Conservation (phyloP, 306 rosid genomes). For the Ceratonia siliqua region DNA sequence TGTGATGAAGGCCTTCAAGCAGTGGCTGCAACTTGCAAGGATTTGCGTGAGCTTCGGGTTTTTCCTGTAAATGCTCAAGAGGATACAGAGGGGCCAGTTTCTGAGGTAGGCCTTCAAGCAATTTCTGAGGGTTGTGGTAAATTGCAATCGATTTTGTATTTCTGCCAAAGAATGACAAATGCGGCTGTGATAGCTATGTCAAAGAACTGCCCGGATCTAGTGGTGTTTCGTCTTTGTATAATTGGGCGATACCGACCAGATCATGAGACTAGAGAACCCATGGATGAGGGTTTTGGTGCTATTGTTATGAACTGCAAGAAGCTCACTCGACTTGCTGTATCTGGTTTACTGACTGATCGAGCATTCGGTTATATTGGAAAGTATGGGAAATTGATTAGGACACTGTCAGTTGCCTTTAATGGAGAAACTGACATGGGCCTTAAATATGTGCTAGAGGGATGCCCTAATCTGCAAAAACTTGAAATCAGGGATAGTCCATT, state of each 20-base stretch:
- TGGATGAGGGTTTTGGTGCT: constrained; percentile 94
- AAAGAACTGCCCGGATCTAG: constrained; percentile 71
- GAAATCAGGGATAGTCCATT: constrained; percentile 91
- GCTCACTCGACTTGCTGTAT: constrained; percentile 80
- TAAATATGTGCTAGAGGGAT: constrained; percentile 72
- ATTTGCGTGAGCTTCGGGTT: constrained; percentile 77
- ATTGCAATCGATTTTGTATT: constrained; percentile 64
- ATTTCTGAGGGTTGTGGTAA: constrained; percentile 81
- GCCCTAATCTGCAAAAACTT: constrained; percentile 74
- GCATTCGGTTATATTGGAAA: constrained; percentile 70
- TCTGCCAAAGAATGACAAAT: constrained; percentile 83
- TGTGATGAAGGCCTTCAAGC: constrained; percentile 88
- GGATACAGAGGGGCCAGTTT: constrained; percentile 69
- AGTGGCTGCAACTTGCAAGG: constrained; percentile 81
- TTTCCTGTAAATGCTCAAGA: constrained; percentile 63
- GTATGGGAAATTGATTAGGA: constrained; percentile 74
- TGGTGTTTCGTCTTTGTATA: constrained; percentile 79
- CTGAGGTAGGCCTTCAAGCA: constrained; percentile 73
- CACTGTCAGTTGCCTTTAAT: constrained; percentile 86
- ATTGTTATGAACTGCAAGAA: constrained; percentile 89
- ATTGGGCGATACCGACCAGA: constrained; percentile 75
- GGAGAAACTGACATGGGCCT: constrained; percentile 73
- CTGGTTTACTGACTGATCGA: constrained; percentile 78
- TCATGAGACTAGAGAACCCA: constrained; percentile 58
- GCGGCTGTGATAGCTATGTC: constrained; percentile 81